Evolutionary conservation across 108 stramenopile species (phyloP), one percentile per base, ranked within the genome.

Genomic region (Tribonema minus): DNA sequence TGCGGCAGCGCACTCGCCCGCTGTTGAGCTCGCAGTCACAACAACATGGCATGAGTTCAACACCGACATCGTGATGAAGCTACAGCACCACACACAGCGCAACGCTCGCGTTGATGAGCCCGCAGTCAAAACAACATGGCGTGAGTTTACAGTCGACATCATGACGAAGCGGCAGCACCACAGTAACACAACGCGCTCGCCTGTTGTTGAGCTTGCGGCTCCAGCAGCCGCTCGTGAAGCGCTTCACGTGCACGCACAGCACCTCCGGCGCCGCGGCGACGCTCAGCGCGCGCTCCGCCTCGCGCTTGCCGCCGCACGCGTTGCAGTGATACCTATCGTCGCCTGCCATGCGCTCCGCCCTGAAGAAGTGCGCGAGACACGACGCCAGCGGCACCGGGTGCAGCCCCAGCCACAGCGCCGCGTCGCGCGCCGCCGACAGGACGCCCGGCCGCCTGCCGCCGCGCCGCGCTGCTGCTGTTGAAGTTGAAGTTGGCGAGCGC

Each of bases 131-230:
- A n/a, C n/a, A n/a, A n/a, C n/a, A n/a, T n/a, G n/a, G n/a, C n/a
- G n/a, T n/a, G n/a, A n/a, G n/a, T n/a, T n/a, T n/a, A n/a, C n/a
- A n/a, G n/a, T n/a, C n/a, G n/a, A n/a, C n/a, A n/a, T n/a, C n/a
- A n/a, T n/a, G n/a, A n/a, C n/a, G n/a, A n/a, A n/a, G n/a, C n/a
- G n/a, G n/a, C n/a, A n/a, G n/a, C n/a, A n/a, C n/a, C n/a, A n/a
- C n/a, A n/a, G n/a, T n/a, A n/a, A n/a, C n/a, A n/a, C n/a, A n/a
- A n/a, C 5, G 26, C 0, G 20, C 71, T 62, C 27, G 66, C 74
- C 74, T 35, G 64, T 64, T 75, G 65, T 75, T 63, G 23, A 75
- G 39, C 35, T 75, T 75, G 39, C 66, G 74, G 41, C 74, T 75
- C 74, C 74, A 75, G 37, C 64, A 46, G 23, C 74, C 74, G 38